Conservation (phyloP, 345 rosid species). For the Acer saccharum region DNA sequence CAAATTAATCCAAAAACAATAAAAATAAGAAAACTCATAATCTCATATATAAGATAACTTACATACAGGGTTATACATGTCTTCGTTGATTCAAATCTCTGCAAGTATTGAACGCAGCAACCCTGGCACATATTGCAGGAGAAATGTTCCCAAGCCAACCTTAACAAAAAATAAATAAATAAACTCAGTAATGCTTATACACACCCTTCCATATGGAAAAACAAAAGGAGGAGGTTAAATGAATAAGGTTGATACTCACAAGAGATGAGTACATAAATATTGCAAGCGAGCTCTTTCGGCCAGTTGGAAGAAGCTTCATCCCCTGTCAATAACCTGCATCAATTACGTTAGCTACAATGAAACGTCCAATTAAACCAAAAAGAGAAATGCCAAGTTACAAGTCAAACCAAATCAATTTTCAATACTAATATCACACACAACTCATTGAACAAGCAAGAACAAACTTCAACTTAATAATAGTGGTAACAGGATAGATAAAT, state of each 20-base stretch:
- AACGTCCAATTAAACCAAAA: neutral
- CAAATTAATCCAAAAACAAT: neutral
- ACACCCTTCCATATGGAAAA: neutral
- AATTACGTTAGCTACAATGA: constrained; percentile 11
- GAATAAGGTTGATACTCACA: constrained; percentile 45
- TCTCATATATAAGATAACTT: constrained; percentile 40
- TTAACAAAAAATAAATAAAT: constrained; percentile 28
- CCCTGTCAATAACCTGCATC: constrained; percentile 52
- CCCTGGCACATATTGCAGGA: constrained; percentile 74
- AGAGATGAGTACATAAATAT: constrained; percentile 75
- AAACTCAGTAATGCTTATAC: neutral
- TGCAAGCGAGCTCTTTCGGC: constrained; percentile 78
- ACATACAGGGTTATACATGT: constrained; percentile 98
- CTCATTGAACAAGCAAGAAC: neutral
- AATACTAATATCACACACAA: neutral
- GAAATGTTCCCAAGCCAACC: constrained; percentile 91
- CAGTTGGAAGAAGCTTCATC: constrained; percentile 92
- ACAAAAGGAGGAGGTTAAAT: neutral
- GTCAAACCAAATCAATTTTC: constrained; percentile 1
- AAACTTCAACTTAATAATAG: neutral
- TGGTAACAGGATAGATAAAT: neutral
- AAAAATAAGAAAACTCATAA: neutral
- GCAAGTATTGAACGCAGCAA: constrained; percentile 56
- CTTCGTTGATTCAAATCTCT: constrained; percentile 90
- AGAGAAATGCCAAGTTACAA: neutral